Evolutionary conservation across 768 basidiomycete genomes (phyloP).

Genomic region (Exsudoporus frostii): DNA sequence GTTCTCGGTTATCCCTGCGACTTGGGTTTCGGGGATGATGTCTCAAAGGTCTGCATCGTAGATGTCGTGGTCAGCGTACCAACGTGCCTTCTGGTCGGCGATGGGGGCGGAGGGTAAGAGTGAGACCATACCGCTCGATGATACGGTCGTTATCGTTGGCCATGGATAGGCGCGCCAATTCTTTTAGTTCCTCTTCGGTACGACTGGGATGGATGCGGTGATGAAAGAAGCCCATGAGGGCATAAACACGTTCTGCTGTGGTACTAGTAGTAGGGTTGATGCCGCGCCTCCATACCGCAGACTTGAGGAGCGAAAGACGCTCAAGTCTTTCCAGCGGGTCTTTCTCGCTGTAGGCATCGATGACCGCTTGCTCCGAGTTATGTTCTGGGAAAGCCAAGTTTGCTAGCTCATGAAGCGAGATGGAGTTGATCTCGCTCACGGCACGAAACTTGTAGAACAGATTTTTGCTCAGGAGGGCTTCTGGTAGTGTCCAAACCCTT

Average conservation of each 20-base stretch:
- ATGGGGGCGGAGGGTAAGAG: constrained; percentile 10
- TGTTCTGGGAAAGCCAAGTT: constrained; percentile 15
- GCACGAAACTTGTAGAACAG: constrained; percentile 8
- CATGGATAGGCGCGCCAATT: constrained; percentile 20
- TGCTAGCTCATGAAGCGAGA: constrained; percentile 4
- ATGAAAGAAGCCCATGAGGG: constrained; percentile 24
- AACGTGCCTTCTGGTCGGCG: constrained; percentile 2
- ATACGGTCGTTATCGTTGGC: constrained; percentile 23
- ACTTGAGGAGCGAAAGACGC: constrained; percentile 14
- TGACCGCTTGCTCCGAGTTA: constrained; percentile 11
- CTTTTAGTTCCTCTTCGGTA: constrained; percentile 12
- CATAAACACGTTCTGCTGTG: constrained; percentile 18
- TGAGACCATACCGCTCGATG: constrained; percentile 21
- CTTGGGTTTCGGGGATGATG: constrained; percentile 16
- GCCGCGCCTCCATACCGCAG: constrained; percentile 17
- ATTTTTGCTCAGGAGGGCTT: neutral
- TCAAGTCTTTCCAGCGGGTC: constrained; percentile 18
- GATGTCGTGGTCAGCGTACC: constrained; percentile 19
- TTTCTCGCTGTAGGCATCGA: constrained; percentile 19
- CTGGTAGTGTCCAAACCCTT: neutral
- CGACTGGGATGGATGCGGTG: constrained; percentile 17
- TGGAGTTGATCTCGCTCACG: neutral
- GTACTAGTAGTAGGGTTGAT: neutral
- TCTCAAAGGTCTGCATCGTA: constrained; percentile 19
- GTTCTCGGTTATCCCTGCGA: constrained; percentile 14